phyloP scores from a whole-genome alignment of 345 rosid genomes.

The Gynandropsis gynandra region DNA sequence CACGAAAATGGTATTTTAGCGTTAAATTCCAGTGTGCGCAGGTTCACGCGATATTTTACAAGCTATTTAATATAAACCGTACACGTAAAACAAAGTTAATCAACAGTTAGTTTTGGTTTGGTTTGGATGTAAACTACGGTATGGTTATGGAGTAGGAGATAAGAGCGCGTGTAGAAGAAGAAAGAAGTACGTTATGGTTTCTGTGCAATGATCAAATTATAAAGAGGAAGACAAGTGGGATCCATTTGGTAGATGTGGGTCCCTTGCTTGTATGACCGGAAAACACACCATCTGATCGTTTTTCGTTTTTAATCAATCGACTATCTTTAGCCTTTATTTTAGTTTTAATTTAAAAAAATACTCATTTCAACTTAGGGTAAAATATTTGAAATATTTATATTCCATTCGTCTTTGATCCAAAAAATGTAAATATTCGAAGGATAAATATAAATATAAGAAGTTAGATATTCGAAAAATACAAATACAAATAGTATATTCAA shows the following conservation, averaged over 20 bases:
- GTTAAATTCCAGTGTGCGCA: slow-evolving; percentile 18
- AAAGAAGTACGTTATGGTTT: slow-evolving; percentile 14
- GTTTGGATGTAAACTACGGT: not conserved
- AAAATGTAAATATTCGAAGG: too few relatives aligned
- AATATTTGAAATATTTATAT: too few relatives aligned
- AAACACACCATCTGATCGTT: slow-evolving; percentile 26
- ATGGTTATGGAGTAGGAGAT: slow-evolving; percentile 5
- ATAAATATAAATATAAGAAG: too few relatives aligned
- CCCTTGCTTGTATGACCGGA: slow-evolving; percentile 25
- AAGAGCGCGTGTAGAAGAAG: slow-evolving; percentile 9
- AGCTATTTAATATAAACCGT: not conserved
- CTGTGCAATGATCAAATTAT: slow-evolving; percentile 28
- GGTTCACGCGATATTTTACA: slow-evolving; percentile 15
- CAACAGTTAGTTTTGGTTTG: slow-evolving; percentile 11
- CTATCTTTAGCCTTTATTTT: too few relatives aligned
- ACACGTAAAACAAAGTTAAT: not conserved
- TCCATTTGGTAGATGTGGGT: slow-evolving; percentile 23
- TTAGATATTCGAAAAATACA: too few relatives aligned
- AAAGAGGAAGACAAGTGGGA: slow-evolving; percentile 26
- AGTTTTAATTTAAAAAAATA: too few relatives aligned
- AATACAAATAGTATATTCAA: too few relatives aligned
- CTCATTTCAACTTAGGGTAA: too few relatives aligned
- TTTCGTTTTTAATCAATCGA: not conserved
- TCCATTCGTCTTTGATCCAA: too few relatives aligned
- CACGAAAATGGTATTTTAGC: slow-evolving; percentile 1